phyloP scores from a whole-genome alignment of 2,329 filamentous ascomycete species.

The Albophoma yamanashiensis region DNA sequence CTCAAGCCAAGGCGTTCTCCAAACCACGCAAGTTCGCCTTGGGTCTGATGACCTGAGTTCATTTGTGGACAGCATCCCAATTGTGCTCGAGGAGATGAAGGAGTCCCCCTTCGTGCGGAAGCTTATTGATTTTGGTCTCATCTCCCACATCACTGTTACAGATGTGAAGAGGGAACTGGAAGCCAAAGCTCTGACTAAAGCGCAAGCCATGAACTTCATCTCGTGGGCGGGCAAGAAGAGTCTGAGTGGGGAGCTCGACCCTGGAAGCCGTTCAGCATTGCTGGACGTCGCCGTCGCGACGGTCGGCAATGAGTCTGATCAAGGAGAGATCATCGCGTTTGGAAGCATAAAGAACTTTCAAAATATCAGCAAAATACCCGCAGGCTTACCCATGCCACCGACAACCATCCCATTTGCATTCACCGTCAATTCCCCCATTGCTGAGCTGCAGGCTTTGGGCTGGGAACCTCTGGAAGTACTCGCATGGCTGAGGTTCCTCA shows the following conservation, averaged over 20 bases:
- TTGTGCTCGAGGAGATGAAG: conserved; percentile 68
- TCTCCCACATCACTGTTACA: conserved; percentile 76
- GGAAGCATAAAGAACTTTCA: conserved; percentile 66
- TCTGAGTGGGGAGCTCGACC: conserved; percentile 60
- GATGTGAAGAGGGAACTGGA: conserved; percentile 81
- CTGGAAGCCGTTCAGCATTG: conserved; percentile 53
- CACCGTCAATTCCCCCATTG: conserved; percentile 55
- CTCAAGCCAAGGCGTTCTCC: conserved; percentile 76
- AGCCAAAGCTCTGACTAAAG: conserved; percentile 65
- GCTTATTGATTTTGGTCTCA: conserved; percentile 71
- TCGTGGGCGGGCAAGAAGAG: conserved; percentile 72
- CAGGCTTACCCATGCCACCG: conserved; percentile 69
- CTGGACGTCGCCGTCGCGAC: conserved; percentile 74
- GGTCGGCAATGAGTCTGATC: conserved; percentile 46
- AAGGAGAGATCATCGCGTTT: conserved; percentile 66
- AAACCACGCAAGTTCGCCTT: conserved; percentile 74
- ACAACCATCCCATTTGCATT: conserved; percentile 79
- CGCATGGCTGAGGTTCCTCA: conserved; percentile 73
- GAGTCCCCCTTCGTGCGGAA: conserved; percentile 67
- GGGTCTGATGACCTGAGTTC: conserved; percentile 51
- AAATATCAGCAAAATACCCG: conserved; percentile 66
- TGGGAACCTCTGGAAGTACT: conserved; percentile 81
- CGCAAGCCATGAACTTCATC: conserved; percentile 74
- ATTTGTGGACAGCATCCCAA: conserved; percentile 83
- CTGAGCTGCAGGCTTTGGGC: conserved; percentile 67